These are phyloP conservation scores for Apostasia ramifera DNA, from an alignment of 106 monocot species.

Conservation along the genomic window DNA sequence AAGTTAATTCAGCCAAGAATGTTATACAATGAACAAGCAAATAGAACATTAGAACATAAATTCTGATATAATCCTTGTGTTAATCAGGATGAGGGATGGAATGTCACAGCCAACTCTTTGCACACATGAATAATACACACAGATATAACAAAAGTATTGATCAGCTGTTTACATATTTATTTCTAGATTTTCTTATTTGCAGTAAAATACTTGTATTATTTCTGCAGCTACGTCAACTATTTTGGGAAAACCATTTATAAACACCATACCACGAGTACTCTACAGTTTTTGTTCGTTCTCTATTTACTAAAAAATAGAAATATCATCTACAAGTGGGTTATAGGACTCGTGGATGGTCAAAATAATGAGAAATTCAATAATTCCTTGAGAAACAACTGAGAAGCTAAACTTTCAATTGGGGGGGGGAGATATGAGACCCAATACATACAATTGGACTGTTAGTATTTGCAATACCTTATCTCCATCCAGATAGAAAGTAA, in stretches of 20 bases:
- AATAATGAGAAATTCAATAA: no score
- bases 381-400: no score
- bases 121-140: conserved; percentile 77
- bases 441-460: no score
- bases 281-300: neutral
- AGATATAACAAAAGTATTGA: conserved; percentile 35
- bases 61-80: conserved; percentile 1
- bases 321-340: no score
- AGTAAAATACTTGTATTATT: neutral
- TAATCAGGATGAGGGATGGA: conserved; percentile 59
- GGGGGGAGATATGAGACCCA: no score
- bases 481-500: neutral
- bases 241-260: conserved; percentile 37
- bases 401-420: no score
- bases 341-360: no score
- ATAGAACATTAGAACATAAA: neutral
- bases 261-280: conserved; percentile 44
- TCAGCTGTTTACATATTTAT: neutral
- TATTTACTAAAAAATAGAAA: no score
- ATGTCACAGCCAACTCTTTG: conserved; percentile 72
- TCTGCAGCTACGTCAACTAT: conserved; percentile 7
- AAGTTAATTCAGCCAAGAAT: no score
- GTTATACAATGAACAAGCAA: neutral
- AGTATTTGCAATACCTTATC: no score
- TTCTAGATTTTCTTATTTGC: neutral